Evolutionary conservation across 352 stramenopile species (phyloP).

Genomic region (Aphanomyces astaci): DNA sequence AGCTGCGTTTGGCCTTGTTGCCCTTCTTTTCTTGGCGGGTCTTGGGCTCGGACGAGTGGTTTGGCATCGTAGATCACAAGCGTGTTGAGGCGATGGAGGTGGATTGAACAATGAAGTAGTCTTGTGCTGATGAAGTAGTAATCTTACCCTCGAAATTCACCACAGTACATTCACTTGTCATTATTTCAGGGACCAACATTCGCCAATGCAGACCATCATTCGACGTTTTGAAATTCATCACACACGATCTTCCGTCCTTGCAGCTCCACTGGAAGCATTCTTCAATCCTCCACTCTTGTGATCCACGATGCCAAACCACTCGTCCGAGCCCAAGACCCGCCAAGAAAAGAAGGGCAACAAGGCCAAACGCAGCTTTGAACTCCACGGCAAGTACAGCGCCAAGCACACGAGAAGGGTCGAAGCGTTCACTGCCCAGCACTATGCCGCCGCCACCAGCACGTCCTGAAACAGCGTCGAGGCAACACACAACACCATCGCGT

Average conservation of each 20-base stretch:
- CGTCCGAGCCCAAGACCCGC: conserved; percentile 10
- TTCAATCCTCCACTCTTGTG: neutral
- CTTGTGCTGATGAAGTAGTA: no score
- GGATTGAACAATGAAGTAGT: no score
- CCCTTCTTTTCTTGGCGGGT: conserved; percentile 9
- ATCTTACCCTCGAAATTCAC: no score
- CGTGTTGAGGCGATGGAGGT: no score
- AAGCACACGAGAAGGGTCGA: no score
- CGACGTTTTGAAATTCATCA: neutral
- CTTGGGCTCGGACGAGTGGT: neutral
- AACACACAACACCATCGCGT: no score
- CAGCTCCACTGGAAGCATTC: neutral
- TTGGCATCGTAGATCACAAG: neutral
- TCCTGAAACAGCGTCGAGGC: no score
- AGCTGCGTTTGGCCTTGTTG: conserved; percentile 8
- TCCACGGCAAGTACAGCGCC: conserved; percentile 23
- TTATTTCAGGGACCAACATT: neutral
- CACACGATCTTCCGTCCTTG: neutral
- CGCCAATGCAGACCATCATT: neutral
- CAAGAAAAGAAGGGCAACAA: conserved; percentile 18
- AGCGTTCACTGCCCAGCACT: no score
- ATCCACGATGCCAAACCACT: neutral
- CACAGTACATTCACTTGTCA: no score
- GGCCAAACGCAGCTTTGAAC: conserved; percentile 8
- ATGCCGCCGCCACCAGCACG: no score